Conservation (phyloP, 176 grass and related monocot genomes). For the Eremochloa ophiuroides region DNA sequence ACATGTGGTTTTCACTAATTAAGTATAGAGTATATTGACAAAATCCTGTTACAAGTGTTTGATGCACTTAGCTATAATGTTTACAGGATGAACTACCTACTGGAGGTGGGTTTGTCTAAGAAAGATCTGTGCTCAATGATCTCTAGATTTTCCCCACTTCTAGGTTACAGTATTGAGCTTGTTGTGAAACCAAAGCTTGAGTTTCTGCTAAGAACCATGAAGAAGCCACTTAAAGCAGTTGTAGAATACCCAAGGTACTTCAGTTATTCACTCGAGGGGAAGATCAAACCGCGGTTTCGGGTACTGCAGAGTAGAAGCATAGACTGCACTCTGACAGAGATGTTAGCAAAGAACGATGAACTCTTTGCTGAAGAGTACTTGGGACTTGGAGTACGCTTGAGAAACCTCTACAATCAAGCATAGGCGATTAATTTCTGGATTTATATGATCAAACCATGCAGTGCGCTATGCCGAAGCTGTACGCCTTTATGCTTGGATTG, state of each 20-base stretch:
- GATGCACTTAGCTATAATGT: constrained; percentile 5
- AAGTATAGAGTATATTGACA: background rate
- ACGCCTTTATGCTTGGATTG: constrained; percentile 7
- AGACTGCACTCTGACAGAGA: constrained; percentile 75
- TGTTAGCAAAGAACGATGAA: constrained; percentile 76
- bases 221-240: constrained; percentile 58
- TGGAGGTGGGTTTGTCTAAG: constrained; percentile 59
- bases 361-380: constrained; percentile 72
- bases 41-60: background rate
- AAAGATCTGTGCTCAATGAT: constrained; percentile 83
- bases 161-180: constrained; percentile 68
- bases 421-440: constrained; percentile 25
- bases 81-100: constrained; percentile 67
- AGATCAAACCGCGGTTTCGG: constrained; percentile 68
- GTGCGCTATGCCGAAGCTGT: background rate
- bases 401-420: constrained; percentile 26
- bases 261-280: constrained; percentile 79
- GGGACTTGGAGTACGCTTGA: constrained; percentile 37
- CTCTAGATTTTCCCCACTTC: constrained; percentile 75
- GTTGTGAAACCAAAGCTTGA: constrained; percentile 85
- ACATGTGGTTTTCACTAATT: background rate
- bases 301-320: constrained; percentile 50
- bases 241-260: constrained; percentile 90
- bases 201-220: constrained; percentile 71
- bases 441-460: background rate